A percentile compares a stretch with the other conserved stretches of the same genome.
Evolutionary conservation across 192 early-diverging fungal genomes (phyloP).

Genomic region (Geranomyces michiganensis): DNA sequence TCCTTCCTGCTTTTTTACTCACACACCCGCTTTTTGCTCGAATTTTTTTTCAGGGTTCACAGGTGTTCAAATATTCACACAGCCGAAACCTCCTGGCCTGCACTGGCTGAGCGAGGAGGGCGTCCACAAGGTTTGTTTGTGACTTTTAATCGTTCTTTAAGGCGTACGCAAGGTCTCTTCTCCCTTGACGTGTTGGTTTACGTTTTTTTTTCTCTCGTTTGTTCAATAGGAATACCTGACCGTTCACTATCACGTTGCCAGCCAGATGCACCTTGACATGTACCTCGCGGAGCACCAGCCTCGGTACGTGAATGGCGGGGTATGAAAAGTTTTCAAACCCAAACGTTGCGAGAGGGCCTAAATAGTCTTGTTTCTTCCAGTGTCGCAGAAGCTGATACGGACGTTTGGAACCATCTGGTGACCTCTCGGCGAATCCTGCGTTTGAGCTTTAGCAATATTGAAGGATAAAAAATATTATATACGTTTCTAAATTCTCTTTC

Average conservation of each 20-base stretch:
- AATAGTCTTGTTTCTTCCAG: conserved; percentile 1
- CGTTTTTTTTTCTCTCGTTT: not conserved
- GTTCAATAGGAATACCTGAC: conserved; percentile 38
- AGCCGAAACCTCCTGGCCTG: conserved; percentile 51
- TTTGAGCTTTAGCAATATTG: conserved; percentile 25
- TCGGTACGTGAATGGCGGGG: conserved; percentile 24
- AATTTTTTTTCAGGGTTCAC: conserved; percentile 42
- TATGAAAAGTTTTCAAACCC: no score
- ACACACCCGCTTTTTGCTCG: not conserved
- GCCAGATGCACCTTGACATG: conserved; percentile 39
- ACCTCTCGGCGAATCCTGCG: conserved; percentile 43
- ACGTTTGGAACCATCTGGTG: conserved; percentile 39
- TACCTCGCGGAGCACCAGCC: conserved; percentile 42
- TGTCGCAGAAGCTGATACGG: conserved; percentile 35
- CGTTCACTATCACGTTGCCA: conserved; percentile 52
- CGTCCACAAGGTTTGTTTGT: conserved; percentile 38
- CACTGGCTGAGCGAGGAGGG: conserved; percentile 54
- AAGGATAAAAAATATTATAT: no score
- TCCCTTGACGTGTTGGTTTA: not conserved
- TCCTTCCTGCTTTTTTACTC: no score
- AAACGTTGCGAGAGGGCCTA: not conserved
- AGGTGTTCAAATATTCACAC: conserved; percentile 40
- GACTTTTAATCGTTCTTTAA: no score
- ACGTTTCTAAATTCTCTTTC: no score
- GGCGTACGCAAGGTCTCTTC: no score